Percentiles rank a stretch among this genome's conserved stretches.
phyloP scores from a whole-genome alignment of 192 early-diverging fungal genomes.

The Backusella tuberculispora region DNA sequence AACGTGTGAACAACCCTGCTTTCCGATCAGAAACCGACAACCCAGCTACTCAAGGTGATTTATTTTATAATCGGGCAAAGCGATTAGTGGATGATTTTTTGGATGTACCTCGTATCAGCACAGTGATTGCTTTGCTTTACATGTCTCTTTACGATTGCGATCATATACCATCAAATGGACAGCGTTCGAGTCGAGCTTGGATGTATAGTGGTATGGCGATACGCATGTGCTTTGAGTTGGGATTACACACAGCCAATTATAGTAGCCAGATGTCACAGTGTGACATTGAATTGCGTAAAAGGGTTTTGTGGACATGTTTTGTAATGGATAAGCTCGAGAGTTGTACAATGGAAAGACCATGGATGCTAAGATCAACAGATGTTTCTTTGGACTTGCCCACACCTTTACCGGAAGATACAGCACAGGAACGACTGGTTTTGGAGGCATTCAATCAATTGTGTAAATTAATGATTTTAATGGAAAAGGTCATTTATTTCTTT shows the following conservation, averaged over 20 bases:
- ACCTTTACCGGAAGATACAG: slow-evolving; percentile 34
- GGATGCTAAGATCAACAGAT: slow-evolving; percentile 32
- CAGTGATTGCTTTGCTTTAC: slow-evolving; percentile 40
- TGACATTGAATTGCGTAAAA: slow-evolving; percentile 41
- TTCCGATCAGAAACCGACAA: slow-evolving; percentile 14
- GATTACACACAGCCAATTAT: slow-evolving; percentile 34
- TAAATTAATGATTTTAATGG: slow-evolving; percentile 37
- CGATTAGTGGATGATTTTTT: slow-evolving; percentile 43
- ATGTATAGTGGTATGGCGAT: slow-evolving; percentile 43
- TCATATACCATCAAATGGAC: background rate
- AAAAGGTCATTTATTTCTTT: slow-evolving; percentile 29
- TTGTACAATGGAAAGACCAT: slow-evolving; percentile 34
- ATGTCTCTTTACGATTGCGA: slow-evolving; percentile 26
- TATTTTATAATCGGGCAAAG: slow-evolving; percentile 42
- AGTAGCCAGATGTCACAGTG: slow-evolving; percentile 41
- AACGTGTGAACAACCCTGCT: slow-evolving; percentile 23
- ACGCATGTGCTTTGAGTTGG: slow-evolving; percentile 40
- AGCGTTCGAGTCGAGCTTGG: slow-evolving; percentile 27
- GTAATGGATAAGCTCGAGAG: slow-evolving; percentile 42
- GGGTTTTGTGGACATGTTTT: slow-evolving; percentile 45
- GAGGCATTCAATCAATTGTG: slow-evolving; percentile 39
- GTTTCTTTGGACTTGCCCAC: slow-evolving; percentile 32
- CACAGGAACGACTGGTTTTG: slow-evolving; percentile 27
- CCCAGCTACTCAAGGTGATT: slow-evolving; percentile 30
- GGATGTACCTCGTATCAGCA: slow-evolving; percentile 42